A percentile compares a stretch with the other conserved stretches of the same genome.
These are phyloP conservation scores for Cladophialophora carrionii DNA, from an alignment of 2,329 filamentous ascomycete species.

Conservation along the genomic window DNA sequence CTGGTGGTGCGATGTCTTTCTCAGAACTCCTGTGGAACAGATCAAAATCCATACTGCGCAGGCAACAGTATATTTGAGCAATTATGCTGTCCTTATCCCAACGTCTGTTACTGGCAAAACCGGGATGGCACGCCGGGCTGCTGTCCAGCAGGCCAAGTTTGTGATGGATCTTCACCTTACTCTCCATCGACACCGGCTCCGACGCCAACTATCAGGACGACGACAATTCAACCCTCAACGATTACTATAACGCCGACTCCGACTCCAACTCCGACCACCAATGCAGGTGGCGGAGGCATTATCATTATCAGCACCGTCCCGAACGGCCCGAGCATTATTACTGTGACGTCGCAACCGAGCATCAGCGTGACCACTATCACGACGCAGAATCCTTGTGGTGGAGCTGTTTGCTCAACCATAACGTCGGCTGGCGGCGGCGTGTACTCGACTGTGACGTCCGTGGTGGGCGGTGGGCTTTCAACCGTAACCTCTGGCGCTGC, in stretches of 20 bases:
- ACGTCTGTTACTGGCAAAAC: constrained; percentile 40
- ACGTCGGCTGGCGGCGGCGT: constrained; percentile 24
- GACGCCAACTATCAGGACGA: constrained; percentile 13
- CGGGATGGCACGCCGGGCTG: constrained; percentile 39
- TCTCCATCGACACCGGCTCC: constrained; percentile 20
- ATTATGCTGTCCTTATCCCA: constrained; percentile 37
- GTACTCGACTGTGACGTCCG: constrained; percentile 28
- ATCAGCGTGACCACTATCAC: constrained; percentile 1
- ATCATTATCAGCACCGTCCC: constrained; percentile 24
- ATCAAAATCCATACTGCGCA: constrained; percentile 38
- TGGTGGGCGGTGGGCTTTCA: constrained; percentile 20
- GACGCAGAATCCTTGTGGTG: neutral
- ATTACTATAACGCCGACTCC: constrained; percentile 11
- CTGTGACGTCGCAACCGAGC: constrained; percentile 5
- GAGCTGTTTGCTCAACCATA: constrained; percentile 16
- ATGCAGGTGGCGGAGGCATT: constrained; percentile 20
- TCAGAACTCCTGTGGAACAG: constrained; percentile 31
- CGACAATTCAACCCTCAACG: constrained; percentile 15
- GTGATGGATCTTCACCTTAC: constrained; percentile 28
- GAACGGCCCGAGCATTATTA: constrained; percentile 11
- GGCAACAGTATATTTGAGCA: constrained; percentile 35
- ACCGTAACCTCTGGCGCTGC: constrained; percentile 26
- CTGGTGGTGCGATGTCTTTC: constrained; percentile 1
- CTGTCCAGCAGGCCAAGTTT: constrained; percentile 40
- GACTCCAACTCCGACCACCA: constrained; percentile 2